Evolutionary conservation across 345 rosid species (phyloP), one percentile per base, ranked within the genome.

Genomic region (Gynandropsis gynandra): DNA sequence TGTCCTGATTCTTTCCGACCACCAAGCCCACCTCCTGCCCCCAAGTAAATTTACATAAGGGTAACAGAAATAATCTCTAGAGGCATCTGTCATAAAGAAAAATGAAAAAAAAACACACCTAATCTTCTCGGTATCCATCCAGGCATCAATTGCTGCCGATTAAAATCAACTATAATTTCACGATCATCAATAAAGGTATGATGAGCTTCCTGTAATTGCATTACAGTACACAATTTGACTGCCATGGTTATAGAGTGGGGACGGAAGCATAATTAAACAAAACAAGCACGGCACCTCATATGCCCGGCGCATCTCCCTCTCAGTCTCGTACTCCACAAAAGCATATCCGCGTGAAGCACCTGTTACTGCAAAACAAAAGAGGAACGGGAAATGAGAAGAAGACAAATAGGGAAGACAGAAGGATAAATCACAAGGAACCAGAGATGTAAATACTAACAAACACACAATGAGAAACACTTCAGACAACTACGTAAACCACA

Each of bases 51-150:
- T 60, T 13, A 18, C n/a, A 20, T 46, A 8, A 60, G 37, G 11
- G 39, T 49, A 32, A 37, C 39, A 40, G 17, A 47, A 13, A 9
- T 0, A 21, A 17, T 14, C 27, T 43, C 13, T 8, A 7, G 39
- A 10, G 24, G 11, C 13, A 36, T 38, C 29, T 10, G 50, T 3
- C 8, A 7, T 12, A 45, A 33, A 33, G 12, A 52, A 31, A 4
- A 52, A 33, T 17, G 20, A 53, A 21, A 32, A 34, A 31, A 47
- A 36, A 8, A 61, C 76, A 69, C 17, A 80, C 98, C 98, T 80
- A 92, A 74, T 80, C 98, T 76, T 76, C 98, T 79, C n/a, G 98
- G 98, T 62, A 92, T 84, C 96, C 96, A 92, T 14, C 98, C 98
- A 14, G 86, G 88, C 96, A 92, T 87, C 67, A 87, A 43, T 50